Conservation (phyloP, 768 basidiomycete genomes). For the Tubosaeta sp. region DNA sequence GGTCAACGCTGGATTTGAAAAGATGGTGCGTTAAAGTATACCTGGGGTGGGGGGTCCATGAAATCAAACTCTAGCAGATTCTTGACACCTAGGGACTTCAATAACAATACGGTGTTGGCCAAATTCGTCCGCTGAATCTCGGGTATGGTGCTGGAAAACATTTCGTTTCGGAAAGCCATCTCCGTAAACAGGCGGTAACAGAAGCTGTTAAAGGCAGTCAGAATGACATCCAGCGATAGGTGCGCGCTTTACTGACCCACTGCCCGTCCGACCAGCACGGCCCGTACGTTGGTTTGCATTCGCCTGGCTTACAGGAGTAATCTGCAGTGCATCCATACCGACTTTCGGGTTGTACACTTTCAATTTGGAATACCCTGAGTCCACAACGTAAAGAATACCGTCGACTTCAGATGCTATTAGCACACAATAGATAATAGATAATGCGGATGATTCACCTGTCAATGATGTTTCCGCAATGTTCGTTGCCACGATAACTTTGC, state of each 20-base stretch:
- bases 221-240: not conserved
- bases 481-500: slow-evolving; percentile 97
- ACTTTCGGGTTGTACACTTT: slow-evolving; percentile 99
- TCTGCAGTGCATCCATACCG: slow-evolving; percentile 98
- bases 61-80: slow-evolving; percentile 98
- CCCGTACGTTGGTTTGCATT: slow-evolving; percentile 96
- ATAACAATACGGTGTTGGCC: slow-evolving; percentile 90
- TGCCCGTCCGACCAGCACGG: slow-evolving; percentile 94
- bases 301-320: slow-evolving; percentile 98
- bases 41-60: slow-evolving; percentile 99
- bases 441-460: slow-evolving; percentile 53
- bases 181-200: slow-evolving; percentile 98
- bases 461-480: slow-evolving; percentile 99
- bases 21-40: slow-evolving; percentile 22
- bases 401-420: slow-evolving; percentile 57
- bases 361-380: slow-evolving; percentile 94
- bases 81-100: slow-evolving; percentile 96
- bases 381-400: slow-evolving; percentile 95
- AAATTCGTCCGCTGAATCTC: slow-evolving; percentile 98
- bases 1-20: not conserved
- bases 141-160: slow-evolving; percentile 94
- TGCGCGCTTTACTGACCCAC: slow-evolving; percentile 56
- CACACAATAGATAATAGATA: not conserved
- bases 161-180: slow-evolving; percentile 92
- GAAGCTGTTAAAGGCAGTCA: slow-evolving; percentile 47